Evolutionary conservation across 441 rosid species (phyloP), one percentile per base, ranked within the genome.

Genomic region (Hura crepitans): DNA sequence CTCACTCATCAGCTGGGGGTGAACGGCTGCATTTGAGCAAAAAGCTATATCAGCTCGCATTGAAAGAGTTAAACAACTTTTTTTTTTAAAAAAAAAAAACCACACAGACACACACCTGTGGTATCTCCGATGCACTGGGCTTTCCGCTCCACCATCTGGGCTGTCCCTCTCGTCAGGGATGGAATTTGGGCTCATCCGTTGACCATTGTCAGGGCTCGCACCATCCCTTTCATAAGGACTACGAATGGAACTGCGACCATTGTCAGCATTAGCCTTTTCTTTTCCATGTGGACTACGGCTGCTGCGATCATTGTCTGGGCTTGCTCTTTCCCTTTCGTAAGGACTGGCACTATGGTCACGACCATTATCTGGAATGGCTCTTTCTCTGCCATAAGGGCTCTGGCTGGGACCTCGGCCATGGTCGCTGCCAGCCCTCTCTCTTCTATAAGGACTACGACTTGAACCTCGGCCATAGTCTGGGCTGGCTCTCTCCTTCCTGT

Each of bases 41-140:
- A 56, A 43, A 59, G 0, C 15, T 17, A 28, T 31, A 42, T 46
- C 1, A 47, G 18, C 2, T n/a, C 0, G 51, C 17, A 2, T 2
- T n/a, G n/a, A 0, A 28, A 27, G 9, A 17, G 9, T 1, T 10
- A 20, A 7, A 27, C 43, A 15, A 11, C 20, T 1, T n/a, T n/a
- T n/a, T n/a, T n/a, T n/a, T n/a, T n/a, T n/a, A n/a, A n/a, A n/a
- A n/a, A n/a, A n/a, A n/a, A n/a, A n/a, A n/a, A n/a, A n/a, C n/a
- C n/a, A n/a, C n/a, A n/a, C n/a, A n/a, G n/a, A n/a, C n/a, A n/a
- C 1, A 42, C 27, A 80, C 89, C 93, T 86, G 81, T 59, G 68
- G 70, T 77, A 89, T 85, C 97, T 83, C 63, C 83, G 85, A 62
- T 78, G 79, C 68, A 75, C 56, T 12, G 95, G 95, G 80, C 97